phyloP scores from a whole-genome alignment of 345 rosid genomes.

The Eucalyptus curtisii region DNA sequence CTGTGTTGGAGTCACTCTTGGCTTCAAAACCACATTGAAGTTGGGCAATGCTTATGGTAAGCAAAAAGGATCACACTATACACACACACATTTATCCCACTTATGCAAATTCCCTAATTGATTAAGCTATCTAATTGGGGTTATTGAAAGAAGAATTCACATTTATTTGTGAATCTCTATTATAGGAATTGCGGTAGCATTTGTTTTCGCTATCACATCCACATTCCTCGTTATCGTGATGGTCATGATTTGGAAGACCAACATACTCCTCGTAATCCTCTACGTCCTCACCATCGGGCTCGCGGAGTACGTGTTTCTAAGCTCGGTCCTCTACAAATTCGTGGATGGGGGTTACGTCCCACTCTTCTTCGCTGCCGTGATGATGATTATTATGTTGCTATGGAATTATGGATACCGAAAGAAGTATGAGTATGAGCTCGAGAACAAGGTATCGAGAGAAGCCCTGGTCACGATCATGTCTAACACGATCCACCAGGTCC shows the following conservation, averaged over 20 bases:
- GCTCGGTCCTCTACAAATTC: constrained; percentile 17
- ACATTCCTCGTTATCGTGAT: constrained; percentile 7
- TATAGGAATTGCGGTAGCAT: constrained; percentile 14
- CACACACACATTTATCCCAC: too few relatives aligned
- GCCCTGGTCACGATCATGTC: not conserved
- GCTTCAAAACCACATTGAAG: constrained; percentile 9
- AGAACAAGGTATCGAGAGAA: not conserved
- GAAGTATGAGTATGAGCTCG: constrained; percentile 11
- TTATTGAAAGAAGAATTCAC: not conserved
- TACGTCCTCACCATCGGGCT: constrained; percentile 2
- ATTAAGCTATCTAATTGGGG: not conserved
- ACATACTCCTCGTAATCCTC: constrained; percentile 1
- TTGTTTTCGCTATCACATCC: constrained; percentile 12
- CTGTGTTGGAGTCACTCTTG: constrained; percentile 14
- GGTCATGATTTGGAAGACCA: constrained; percentile 26
- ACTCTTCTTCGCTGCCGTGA: not conserved
- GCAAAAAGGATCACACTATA: not conserved
- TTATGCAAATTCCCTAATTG: not conserved
- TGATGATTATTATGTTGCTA: constrained; percentile 12
- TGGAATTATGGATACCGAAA: constrained; percentile 12
- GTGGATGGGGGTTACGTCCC: constrained; percentile 17
- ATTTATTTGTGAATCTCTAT: not conserved
- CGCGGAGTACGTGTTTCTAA: constrained; percentile 3
- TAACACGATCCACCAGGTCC: not conserved
- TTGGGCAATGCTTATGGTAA: constrained; percentile 25